Evolutionary conservation across 768 basidiomycete species (phyloP), one percentile per base, ranked within the genome.

Genomic region (Calvatia gigantea): DNA sequence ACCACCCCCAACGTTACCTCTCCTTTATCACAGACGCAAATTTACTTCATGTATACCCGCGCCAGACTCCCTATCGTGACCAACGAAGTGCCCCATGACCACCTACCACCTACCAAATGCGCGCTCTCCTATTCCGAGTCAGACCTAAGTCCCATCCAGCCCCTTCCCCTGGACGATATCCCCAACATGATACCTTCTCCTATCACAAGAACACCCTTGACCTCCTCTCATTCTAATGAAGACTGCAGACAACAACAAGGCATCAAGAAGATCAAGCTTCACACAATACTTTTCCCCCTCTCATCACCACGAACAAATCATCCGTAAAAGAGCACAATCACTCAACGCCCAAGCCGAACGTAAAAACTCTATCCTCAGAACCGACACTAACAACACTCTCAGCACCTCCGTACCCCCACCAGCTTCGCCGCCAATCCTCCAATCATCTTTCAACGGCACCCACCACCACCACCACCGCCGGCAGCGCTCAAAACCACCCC

Each of bases 361-460:
- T 19, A 19, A n/a, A 9, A 42, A 49, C 19, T 49, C 54, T 19
- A 56, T 56, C 17, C 47, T 49, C 29, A 54, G 46, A 21, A 25
- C 47, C 11, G 37, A 41, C 19, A 47, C 19, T 25, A 23, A 33
- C 27, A 32, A 1, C 46, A 27, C 8, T 32, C 8, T 49, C 9
- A 42, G 33, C 33, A 56, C 49, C 47, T 56, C 54, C 38, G 54
- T 39, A 4, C 54, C 54, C n/a, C 38, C 49, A 6, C 38, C 47
- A 12, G 28, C 47, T 38, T 41, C 37, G 1, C 19, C 25, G 2
- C 33, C 35, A 8, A 31, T 37, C 31, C 35, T 32, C 21, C 54
- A 12, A 19, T 31, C 46, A 4, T 56, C 54, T 2, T 56, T 56
- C n/a, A 31, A 42, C 25, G 38, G 42, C 15, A 25, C 47, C 14